phyloP scores from a whole-genome alignment of 2,329 filamentous ascomycete genomes.

The Cercospora sp. region DNA sequence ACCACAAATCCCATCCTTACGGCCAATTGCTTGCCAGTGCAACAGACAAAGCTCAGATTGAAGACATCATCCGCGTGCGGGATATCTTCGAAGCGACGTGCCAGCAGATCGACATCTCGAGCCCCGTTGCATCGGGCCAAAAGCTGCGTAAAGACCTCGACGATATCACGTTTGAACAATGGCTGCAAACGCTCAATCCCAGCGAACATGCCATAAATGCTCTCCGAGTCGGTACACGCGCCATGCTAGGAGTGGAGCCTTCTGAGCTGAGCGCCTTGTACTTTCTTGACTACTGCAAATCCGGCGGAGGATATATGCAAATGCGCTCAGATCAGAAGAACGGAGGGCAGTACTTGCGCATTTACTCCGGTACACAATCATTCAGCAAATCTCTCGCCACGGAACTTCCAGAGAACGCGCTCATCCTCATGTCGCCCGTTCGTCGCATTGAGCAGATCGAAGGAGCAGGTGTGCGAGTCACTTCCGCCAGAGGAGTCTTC shows the following conservation, averaged over 20 bases:
- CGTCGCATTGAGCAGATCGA: conserved; percentile 23
- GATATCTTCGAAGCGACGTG: conserved; percentile 44
- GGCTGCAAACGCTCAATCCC: conserved; percentile 38
- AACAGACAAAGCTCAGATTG: conserved; percentile 23
- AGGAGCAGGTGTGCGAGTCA: conserved; percentile 27
- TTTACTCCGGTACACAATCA: conserved; percentile 51
- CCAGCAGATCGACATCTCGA: conserved; percentile 35
- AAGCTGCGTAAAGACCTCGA: conserved; percentile 38
- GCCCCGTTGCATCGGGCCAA: conserved; percentile 31
- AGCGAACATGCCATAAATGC: conserved; percentile 40
- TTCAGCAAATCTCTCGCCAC: conserved; percentile 44
- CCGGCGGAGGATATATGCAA: conserved; percentile 53
- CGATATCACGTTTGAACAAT: conserved; percentile 44
- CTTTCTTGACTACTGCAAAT: conserved; percentile 59
- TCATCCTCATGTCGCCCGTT: conserved; percentile 30
- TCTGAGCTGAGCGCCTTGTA: conserved; percentile 53
- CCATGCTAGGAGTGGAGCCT: conserved; percentile 55
- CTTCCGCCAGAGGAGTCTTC: conserved; percentile 36
- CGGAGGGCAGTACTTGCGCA: conserved; percentile 56
- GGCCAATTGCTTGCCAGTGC: conserved; percentile 34
- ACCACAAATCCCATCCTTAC: conserved; percentile 37
- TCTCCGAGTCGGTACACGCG: conserved; percentile 50
- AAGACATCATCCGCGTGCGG: conserved; percentile 39
- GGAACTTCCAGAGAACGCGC: conserved; percentile 34
- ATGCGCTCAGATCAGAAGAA: conserved; percentile 56